Evolutionary conservation across 331 rosid genomes (phyloP), one percentile per base, ranked within the genome.

Genomic region (Erythrophleum ivorense): DNA sequence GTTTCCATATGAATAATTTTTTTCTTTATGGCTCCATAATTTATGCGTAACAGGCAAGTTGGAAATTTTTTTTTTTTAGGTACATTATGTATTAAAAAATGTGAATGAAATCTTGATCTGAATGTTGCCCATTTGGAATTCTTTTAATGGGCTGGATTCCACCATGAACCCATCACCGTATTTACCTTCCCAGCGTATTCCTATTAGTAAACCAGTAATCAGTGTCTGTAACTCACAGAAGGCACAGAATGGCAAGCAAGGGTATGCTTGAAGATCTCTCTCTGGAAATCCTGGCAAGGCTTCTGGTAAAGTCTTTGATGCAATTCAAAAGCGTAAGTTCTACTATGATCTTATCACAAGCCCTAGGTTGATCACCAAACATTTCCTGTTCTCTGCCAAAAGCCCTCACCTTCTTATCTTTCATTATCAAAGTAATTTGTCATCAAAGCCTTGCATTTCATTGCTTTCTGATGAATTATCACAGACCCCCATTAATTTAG

Each of bases 261-360:
- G 50, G 50, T 31, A 38, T 77, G n/a, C 63, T n/a, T 3, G 73
- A 76, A 62, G 72, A 77, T 33, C 19, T 77, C n/a, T 14, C n/a
- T 14, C 53, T 46, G 49, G 73, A 77, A 16, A 77, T 77, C 80
- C 38, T 31, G 12, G 54, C 80, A n/a, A 77, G 63, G 73, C 31
- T 77, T 8, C 38, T 73, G 0, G 73, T 48, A 3, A 24, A 63
- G 69, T 77, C 73, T 8, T n/a, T 77, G 50, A 12, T 77, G 73
- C 62, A 73, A 46, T 77, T 63, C 63, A 63, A 77, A 33, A 7
- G 18, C 15, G 57, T 63, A 63, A 77, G 33, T 48, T 18, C 6
- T 16, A 54, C 49, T 63, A 2, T 60, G 48, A 31, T 77, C 73
- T 77, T 10, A 48, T 77, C 13, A 62, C 33, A 63, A 63, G 8